These are phyloP conservation scores for Trichoderma gracile DNA, from an alignment of 2,329 filamentous ascomycete genomes.

Conservation along the genomic window DNA sequence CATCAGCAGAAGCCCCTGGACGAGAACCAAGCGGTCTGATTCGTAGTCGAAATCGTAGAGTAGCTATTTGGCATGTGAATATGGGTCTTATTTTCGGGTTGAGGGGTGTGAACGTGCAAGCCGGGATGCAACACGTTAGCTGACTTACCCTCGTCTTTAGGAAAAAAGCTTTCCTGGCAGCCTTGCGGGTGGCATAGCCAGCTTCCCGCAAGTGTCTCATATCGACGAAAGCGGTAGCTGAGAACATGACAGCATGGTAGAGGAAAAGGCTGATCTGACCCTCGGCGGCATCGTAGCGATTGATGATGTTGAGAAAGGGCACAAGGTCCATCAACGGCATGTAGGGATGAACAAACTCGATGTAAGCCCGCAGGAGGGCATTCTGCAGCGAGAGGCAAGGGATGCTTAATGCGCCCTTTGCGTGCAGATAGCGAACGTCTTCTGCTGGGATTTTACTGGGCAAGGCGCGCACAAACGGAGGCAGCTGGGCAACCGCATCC, in stretches of 20 bases:
- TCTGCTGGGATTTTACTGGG: constrained; percentile 75
- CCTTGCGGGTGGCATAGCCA: constrained; percentile 76
- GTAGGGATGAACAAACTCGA: constrained; percentile 89
- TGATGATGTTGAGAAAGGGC: constrained; percentile 61
- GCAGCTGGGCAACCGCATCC: constrained; percentile 50
- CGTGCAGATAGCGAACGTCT: constrained; percentile 78
- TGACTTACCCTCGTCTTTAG: constrained; percentile 75
- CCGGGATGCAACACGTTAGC: not conserved
- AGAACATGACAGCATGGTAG: constrained; percentile 95
- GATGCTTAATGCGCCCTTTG: constrained; percentile 81
- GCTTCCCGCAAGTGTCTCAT: constrained; percentile 73
- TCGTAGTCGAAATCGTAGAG: constrained; percentile 97
- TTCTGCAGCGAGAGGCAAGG: constrained; percentile 71
- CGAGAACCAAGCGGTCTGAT: constrained; percentile 80
- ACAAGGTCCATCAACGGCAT: constrained; percentile 82
- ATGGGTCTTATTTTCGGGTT: constrained; percentile 12
- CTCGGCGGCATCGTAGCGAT: constrained; percentile 65
- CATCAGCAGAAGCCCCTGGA: constrained; percentile 87
- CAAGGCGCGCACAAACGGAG: constrained; percentile 74
- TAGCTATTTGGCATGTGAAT: constrained; percentile 52
- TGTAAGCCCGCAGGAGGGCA: constrained; percentile 77
- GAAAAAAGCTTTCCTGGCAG: constrained; percentile 85
- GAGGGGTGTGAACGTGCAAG: not conserved
- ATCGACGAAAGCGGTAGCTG: constrained; percentile 84
- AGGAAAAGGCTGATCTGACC: constrained; percentile 80